Evolutionary conservation across 176 grass and related monocot genomes (phyloP).

Genomic region (Aegilops sharonensis): DNA sequence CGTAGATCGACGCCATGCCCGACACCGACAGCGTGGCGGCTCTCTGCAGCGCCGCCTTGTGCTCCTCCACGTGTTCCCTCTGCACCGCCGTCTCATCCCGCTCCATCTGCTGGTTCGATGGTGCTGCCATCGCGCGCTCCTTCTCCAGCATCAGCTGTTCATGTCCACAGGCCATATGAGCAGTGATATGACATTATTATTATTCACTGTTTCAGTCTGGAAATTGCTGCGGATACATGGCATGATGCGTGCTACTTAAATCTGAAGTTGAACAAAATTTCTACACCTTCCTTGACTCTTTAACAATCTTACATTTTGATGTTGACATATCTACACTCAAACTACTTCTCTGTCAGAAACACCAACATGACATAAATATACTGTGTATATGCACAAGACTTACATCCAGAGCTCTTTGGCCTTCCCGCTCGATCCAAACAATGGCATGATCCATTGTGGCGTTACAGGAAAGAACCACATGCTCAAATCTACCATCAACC

Average conservation of each 20-base stretch:
- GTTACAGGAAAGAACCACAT: conserved; percentile 94
- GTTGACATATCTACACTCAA: conserved; percentile 2
- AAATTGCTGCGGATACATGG: background rate
- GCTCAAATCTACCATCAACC: conserved; percentile 93
- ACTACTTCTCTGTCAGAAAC: background rate
- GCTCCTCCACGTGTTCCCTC: conserved; percentile 69
- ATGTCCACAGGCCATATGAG: background rate
- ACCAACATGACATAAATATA: no score
- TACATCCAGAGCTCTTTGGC: conserved; percentile 83
- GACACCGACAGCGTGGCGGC: conserved; percentile 72
- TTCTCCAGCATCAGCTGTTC: conserved; percentile 70
- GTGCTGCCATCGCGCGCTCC: conserved; percentile 55
- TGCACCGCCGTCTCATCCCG: conserved; percentile 61
- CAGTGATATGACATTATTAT: background rate
- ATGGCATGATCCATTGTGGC: conserved; percentile 87
- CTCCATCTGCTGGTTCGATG: conserved; percentile 81
- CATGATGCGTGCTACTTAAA: background rate
- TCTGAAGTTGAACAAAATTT: background rate
- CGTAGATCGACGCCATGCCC: conserved; percentile 53
- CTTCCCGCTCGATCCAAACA: conserved; percentile 83
- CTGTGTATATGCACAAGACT: conserved; percentile 11
- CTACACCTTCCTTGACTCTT: background rate
- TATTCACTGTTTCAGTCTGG: background rate
- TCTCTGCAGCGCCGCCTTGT: conserved; percentile 70
- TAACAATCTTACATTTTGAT: background rate